These are phyloP conservation scores for Umbellularia californica DNA, from an alignment of 164 flowering plant species.

Conservation along the genomic window DNA sequence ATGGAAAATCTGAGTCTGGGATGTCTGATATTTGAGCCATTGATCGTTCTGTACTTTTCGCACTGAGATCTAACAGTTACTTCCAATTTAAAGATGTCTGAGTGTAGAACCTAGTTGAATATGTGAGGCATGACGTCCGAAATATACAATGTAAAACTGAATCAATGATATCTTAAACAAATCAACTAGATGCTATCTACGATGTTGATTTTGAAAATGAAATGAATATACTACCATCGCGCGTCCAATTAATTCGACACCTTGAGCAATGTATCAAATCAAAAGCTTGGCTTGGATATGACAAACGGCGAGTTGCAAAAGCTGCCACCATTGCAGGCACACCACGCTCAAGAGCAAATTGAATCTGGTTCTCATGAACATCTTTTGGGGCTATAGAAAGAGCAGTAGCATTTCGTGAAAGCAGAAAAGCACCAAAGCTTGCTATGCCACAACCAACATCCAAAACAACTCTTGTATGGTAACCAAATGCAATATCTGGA, in stretches of 20 bases:
- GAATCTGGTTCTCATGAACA: slow-evolving; percentile 70
- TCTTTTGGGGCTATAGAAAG: slow-evolving; percentile 64
- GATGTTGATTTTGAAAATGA: neutral
- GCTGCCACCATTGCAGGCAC: slow-evolving; percentile 68
- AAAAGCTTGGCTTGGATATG: slow-evolving; percentile 69
- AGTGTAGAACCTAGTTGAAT: neutral
- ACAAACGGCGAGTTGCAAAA: slow-evolving; percentile 47
- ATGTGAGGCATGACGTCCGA: neutral
- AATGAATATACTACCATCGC: slow-evolving; percentile 46
- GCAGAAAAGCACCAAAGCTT: slow-evolving; percentile 59
- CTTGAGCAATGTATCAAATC: slow-evolving; percentile 65
- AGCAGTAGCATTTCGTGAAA: slow-evolving; percentile 44
- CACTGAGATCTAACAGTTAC: neutral
- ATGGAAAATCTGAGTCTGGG: too few species aligned
- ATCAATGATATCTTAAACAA: neutral
- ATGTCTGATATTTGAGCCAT: too few species aligned
- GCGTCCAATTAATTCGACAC: slow-evolving; percentile 63
- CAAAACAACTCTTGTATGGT: slow-evolving; percentile 44
- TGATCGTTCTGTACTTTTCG: too few species aligned
- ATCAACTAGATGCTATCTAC: neutral
- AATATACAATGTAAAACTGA: neutral
- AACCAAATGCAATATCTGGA: slow-evolving; percentile 53
- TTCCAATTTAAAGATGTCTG: too few species aligned
- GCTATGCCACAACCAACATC: slow-evolving; percentile 73
- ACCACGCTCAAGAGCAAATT: slow-evolving; percentile 67